These are phyloP conservation scores for Colletotrichum sp. DNA, from an alignment of 2,329 filamentous ascomycete species.

Conservation along the genomic window DNA sequence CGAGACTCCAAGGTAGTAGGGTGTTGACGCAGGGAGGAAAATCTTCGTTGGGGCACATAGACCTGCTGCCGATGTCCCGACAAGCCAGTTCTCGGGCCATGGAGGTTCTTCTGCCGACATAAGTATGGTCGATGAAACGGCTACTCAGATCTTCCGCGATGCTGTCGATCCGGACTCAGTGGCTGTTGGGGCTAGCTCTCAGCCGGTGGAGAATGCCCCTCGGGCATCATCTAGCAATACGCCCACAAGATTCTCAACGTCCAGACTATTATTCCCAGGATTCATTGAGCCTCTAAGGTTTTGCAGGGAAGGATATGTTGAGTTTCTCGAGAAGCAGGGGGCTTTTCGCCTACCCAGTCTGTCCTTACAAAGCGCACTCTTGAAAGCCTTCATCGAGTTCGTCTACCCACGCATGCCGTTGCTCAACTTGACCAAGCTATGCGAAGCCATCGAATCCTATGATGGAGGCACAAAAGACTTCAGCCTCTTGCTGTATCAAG, in stretches of 20 bases:
- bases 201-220: neutral
- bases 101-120: neutral
- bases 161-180: neutral
- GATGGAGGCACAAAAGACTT: neutral
- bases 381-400: neutral
- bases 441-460: neutral
- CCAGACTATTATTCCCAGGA: neutral
- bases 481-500: neutral
- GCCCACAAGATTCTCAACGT: neutral
- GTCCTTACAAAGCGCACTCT: neutral
- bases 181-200: neutral
- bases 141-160: neutral
- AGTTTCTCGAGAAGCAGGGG: neutral
- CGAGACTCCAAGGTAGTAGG: neutral
- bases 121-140: neutral
- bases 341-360: neutral
- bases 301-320: neutral
- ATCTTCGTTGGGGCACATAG: neutral
- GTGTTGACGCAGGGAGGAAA: neutral
- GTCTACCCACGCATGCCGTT: neutral
- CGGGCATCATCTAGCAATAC: neutral
- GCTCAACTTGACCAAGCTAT: neutral
- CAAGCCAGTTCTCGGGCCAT: neutral
- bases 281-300: accelerated
- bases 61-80: neutral